Base-by-base conservation (phyloP, 208 protist genomes). In the Angomonas deanei region DNA sequence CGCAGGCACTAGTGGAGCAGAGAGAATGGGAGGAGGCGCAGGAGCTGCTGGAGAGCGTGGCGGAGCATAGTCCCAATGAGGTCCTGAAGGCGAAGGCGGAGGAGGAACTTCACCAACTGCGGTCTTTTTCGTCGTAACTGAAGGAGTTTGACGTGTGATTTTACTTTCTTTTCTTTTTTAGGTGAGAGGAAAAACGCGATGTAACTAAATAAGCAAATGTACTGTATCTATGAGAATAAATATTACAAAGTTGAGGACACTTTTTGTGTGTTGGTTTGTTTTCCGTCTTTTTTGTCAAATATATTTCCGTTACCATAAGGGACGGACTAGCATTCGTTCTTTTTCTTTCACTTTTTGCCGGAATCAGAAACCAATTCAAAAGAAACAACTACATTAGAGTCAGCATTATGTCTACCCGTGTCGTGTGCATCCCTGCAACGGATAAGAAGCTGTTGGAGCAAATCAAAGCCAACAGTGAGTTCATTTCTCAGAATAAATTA, bases 61-160 rank as follows among this genome's bases (percentile, higher is more conserved):
- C 68, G 21, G 36, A 38, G 17, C 17, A 50, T 27, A 64, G 66
- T 54, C 33, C 63, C 53, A 72, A 86, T 68, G 80, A 90, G 36
- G 74, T 84, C 23, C 74, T 92, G 21, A 68, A 73, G 8, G 80
- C 74, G 24, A 86, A 82, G 66, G 90, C 90, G 36, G 78, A 88
- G 67, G 80, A 93, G 65, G 78, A 91, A 70, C 67, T 93, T 23
- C 55, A 55, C 10, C 36, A 75, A 36, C 46, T 91, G 49, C 34
- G 24, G 1, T 52, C 52, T 11, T 47, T 63, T 27, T 55, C 48
- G 30, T 33, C 34, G n/a, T n/a, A 48, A n/a, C 24, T 24, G 24
- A 4, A 48, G 0, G 33, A 31, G 15, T 6, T 5, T 1, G 21
- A n/a, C 4, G 24, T 53, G 17, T 1, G 47, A 36, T 36, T 23